Percentiles rank a stretch among this genome's conserved stretches.
phyloP scores from a whole-genome alignment of 192 early-diverging fungal species.

The Anaeromyces robustus region DNA sequence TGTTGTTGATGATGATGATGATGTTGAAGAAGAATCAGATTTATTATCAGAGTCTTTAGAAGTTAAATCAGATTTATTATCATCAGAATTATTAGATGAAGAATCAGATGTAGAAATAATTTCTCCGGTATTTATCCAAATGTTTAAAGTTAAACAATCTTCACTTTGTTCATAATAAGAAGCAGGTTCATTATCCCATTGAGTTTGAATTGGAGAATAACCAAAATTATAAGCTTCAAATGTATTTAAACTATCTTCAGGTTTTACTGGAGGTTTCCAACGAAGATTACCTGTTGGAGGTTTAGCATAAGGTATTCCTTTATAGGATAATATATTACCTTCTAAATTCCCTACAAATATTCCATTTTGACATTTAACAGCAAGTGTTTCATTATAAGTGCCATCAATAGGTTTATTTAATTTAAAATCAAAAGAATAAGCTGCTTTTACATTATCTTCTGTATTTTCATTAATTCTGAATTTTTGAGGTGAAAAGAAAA shows the following conservation, averaged over 20 bases:
- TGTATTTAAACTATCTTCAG: not conserved
- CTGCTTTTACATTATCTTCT: not conserved
- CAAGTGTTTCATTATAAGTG: not conserved
- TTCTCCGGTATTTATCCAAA: not conserved
- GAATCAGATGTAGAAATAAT: too few species aligned
- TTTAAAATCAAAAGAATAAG: not conserved
- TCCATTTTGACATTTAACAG: not conserved
- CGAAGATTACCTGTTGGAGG: not conserved
- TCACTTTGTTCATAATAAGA: not conserved
- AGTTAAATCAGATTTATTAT: too few species aligned
- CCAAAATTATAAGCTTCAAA: not conserved
- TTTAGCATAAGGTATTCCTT: not conserved
- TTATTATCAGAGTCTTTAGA: too few species aligned
- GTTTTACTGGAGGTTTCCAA: not conserved
- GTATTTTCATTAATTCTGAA: not conserved
- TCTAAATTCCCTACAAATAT: not conserved
- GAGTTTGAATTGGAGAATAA: not conserved
- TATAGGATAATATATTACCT: not conserved
- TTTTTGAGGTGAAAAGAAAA: not conserved
- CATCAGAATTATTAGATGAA: too few species aligned
- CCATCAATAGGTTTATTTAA: not conserved
- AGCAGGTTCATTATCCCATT: not conserved
- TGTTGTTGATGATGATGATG: too few species aligned
- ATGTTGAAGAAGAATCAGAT: too few species aligned
- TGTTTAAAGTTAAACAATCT: not conserved